Evolutionary conservation across 192 early-diverging fungal species (phyloP), one percentile per base, ranked within the genome.

Genomic region (Coemansia sp.): DNA sequence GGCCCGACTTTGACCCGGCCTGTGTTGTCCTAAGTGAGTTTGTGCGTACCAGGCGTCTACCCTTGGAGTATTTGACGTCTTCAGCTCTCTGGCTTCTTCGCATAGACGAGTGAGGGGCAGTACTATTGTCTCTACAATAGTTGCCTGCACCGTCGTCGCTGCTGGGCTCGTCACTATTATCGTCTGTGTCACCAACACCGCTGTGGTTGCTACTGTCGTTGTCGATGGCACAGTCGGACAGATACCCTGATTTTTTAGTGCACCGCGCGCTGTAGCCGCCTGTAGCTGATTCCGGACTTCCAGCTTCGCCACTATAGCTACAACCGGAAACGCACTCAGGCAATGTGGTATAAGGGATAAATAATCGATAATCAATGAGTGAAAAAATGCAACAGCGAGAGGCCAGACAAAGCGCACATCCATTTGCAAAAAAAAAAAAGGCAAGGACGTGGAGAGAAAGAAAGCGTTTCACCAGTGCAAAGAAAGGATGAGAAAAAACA

Each of bases 51-150:
- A 24, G 60, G 48, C 22, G 59, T 51, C 32, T 69, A 48, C 54
- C 67, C 57, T 41, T 54, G 58, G 47, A 41, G 14, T 54, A 51
- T 19, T 44, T 53, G 24, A 16, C 49, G 61, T 63, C 32, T 54
- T 32, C 61, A 63, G 23, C 61, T 7, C 24, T 22, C 31, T 62
- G 67, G 54, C 59, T 68, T 49, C 31, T 32, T 68, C 31, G 67
- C 60, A 68, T 68, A 68, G 62, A 68, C 59, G 60, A 19, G 44
- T 22, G 54, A 21, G 32, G 54, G 54, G 53, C 67, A 68, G 67
- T 56, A 56, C 58, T 56, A 54, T 51, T 58, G 49, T 63, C 28
- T 49, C 12, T 55, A 57, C 61, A 69, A 63, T 49, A 44, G 56
- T 53, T 57, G 48, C 54, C 63, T 56, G 54, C 41, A 50, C 60